Evolutionary conservation across 2,329 filamentous ascomycete species (phyloP).

Genomic region (Colletotrichum sp.): DNA sequence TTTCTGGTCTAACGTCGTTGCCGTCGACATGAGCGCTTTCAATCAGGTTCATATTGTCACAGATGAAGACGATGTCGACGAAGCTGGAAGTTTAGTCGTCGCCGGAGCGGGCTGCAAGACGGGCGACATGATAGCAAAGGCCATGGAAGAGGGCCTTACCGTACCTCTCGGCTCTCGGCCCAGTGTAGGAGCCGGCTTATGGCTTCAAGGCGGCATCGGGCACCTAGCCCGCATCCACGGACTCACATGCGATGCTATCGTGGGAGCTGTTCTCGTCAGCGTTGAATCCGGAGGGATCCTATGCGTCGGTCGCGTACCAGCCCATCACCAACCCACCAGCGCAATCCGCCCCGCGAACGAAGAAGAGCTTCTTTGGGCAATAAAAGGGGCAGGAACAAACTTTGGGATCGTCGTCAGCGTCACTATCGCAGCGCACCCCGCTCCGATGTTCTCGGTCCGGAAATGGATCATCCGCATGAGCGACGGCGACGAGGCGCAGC

Average conservation of each 20-base stretch:
- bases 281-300: slow-evolving; percentile 52
- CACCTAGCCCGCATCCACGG: slow-evolving; percentile 61
- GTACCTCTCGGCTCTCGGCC: slow-evolving; percentile 66
- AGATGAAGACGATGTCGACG: not conserved
- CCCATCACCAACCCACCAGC: slow-evolving; percentile 41
- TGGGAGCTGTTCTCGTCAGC: slow-evolving; percentile 65
- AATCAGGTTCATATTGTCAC: slow-evolving; percentile 50
- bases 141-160: slow-evolving; percentile 53
- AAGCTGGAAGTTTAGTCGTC: slow-evolving; percentile 43
- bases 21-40: slow-evolving; percentile 65
- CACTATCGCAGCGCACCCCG: slow-evolving; percentile 50
- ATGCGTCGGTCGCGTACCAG: slow-evolving; percentile 57
- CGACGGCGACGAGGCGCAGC: slow-evolving; percentile 33
- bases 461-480: slow-evolving; percentile 45
- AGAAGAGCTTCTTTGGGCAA: slow-evolving; percentile 59
- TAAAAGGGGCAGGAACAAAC: slow-evolving; percentile 65
- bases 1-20: slow-evolving; percentile 53
- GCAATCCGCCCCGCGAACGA: slow-evolving; percentile 52
- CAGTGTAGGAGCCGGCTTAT: slow-evolving; percentile 67
- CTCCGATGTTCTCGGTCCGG: slow-evolving; percentile 42
- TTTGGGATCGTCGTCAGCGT: slow-evolving; percentile 63
- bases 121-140: slow-evolving; percentile 54
- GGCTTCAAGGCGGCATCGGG: slow-evolving; percentile 70
- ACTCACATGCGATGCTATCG: slow-evolving; percentile 62
- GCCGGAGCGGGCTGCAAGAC: slow-evolving; percentile 61